Conservation (phyloP, 2,329 filamentous ascomycete species). For the Colletotrichum caudatum region DNA sequence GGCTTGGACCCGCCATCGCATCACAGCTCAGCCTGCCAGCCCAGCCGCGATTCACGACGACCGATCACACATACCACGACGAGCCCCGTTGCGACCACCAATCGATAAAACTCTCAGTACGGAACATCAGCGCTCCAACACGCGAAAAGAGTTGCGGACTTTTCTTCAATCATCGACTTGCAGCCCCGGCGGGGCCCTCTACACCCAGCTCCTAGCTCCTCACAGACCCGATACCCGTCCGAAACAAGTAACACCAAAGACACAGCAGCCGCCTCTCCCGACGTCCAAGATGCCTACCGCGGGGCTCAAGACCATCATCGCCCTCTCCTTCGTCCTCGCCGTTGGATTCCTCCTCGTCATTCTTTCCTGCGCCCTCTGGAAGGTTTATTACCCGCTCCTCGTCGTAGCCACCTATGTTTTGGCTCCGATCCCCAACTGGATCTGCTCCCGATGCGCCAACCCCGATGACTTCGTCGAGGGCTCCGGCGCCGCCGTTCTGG, state of each 20-base stretch:
- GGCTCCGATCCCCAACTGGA: constrained; percentile 96
- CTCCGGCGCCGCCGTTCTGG: constrained; percentile 84
- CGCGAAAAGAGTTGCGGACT: background rate
- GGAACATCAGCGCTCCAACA: background rate
- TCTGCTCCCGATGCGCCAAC: constrained; percentile 88
- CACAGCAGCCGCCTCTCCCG: constrained; percentile 1
- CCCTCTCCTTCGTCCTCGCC: constrained; percentile 97
- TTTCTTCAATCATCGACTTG: background rate
- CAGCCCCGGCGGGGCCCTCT: constrained; percentile 35
- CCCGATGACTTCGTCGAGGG: constrained; percentile 96
- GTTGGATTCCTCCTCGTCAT: constrained; percentile 99
- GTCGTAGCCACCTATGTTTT: constrained; percentile 96
- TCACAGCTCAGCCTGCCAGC: constrained; percentile 36
- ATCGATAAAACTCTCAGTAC: background rate
- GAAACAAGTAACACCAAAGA: constrained; percentile 31
- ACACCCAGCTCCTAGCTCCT: constrained; percentile 4
- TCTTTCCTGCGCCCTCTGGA: constrained; percentile 94
- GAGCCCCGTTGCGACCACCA: constrained; percentile 1
- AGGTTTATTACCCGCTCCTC: constrained; percentile 93
- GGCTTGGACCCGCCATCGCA: constrained; percentile 39
- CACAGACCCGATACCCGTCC: constrained; percentile 33
- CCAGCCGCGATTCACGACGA: constrained; percentile 29
- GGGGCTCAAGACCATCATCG: constrained; percentile 98
- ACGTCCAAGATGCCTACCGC: constrained; percentile 74
- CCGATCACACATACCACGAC: constrained; percentile 19